phyloP scores from a whole-genome alignment of 1,284 basidiomycete genomes.

The Phlebopus sp. region DNA sequence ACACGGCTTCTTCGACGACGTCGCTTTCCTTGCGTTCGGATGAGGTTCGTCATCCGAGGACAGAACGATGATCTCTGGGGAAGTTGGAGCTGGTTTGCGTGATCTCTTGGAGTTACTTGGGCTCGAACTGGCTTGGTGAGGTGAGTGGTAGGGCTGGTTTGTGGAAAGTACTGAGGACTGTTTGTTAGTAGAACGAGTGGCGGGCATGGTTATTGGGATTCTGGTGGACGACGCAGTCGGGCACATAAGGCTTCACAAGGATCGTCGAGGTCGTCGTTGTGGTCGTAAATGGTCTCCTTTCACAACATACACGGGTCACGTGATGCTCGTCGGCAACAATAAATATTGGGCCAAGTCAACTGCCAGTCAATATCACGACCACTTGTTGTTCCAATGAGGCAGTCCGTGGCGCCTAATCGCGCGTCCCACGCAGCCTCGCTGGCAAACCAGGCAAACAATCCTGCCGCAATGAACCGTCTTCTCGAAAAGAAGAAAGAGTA shows the following conservation, averaged over 20 bases:
- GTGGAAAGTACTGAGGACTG: slow-evolving; percentile 9
- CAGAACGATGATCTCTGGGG: slow-evolving; percentile 49
- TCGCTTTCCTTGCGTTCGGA: slow-evolving; percentile 24
- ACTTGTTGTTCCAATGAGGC: slow-evolving; percentile 42
- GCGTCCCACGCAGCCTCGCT: slow-evolving; percentile 43
- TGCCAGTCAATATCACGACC: too few species aligned
- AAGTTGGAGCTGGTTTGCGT: slow-evolving; percentile 14
- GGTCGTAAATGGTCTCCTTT: not conserved
- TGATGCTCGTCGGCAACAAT: too few species aligned
- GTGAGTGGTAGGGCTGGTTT: slow-evolving; percentile 3
- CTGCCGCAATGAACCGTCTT: slow-evolving; percentile 52
- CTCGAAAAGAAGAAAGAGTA: slow-evolving; percentile 77
- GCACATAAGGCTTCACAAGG: not conserved
- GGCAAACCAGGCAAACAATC: slow-evolving; percentile 41
- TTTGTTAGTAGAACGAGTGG: slow-evolving; percentile 28
- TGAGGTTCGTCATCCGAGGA: slow-evolving; percentile 52
- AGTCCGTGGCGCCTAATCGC: slow-evolving; percentile 52
- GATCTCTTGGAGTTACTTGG: slow-evolving; percentile 14
- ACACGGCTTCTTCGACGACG: slow-evolving; percentile 31
- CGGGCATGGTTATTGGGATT: slow-evolving; percentile 19
- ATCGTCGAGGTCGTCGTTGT: not conserved
- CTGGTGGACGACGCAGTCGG: not conserved
- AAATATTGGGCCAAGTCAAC: too few species aligned
- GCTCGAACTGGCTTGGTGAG: slow-evolving; percentile 6
- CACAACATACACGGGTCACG: too few species aligned